Conservation (phyloP, 192 early-diverging fungal species). For the Allomyces macrogynus region DNA sequence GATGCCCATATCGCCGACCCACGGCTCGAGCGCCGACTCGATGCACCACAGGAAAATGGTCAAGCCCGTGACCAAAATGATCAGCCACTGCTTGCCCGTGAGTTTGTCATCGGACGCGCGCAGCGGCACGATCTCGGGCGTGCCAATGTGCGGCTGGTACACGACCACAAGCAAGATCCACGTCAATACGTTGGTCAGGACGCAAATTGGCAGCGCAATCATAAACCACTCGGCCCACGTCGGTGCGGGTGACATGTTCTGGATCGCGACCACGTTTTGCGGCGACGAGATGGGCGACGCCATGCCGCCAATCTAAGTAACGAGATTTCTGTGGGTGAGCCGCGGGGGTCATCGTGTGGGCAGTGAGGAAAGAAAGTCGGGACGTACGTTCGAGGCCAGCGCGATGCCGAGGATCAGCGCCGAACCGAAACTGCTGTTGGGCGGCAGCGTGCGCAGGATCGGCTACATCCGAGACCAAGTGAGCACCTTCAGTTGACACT, state of each 20-base stretch:
- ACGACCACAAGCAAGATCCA: constrained; percentile 42
- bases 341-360: too few relatives aligned
- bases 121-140: constrained; percentile 20
- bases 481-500: not conserved
- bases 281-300: constrained; percentile 57
- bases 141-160: constrained; percentile 33
- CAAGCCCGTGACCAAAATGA: constrained; percentile 27
- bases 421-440: constrained; percentile 30
- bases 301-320: constrained; percentile 40
- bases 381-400: constrained; percentile 29
- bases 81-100: constrained; percentile 28
- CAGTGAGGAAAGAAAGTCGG: too few relatives aligned
- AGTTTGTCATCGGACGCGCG: constrained; percentile 18
- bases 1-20: constrained; percentile 50
- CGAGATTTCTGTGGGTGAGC: too few relatives aligned
- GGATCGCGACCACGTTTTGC: constrained; percentile 56
- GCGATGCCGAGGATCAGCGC: constrained; percentile 57
- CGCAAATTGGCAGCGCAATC: constrained; percentile 39
- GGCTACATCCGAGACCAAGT: constrained; percentile 18
- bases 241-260: constrained; percentile 46
- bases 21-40: constrained; percentile 26
- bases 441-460: constrained; percentile 47
- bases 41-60: constrained; percentile 58
- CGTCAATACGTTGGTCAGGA: constrained; percentile 35
- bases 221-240: constrained; percentile 52